Conservation (phyloP, 805 yeast species). For the Candida pseudofarinosa region DNA sequence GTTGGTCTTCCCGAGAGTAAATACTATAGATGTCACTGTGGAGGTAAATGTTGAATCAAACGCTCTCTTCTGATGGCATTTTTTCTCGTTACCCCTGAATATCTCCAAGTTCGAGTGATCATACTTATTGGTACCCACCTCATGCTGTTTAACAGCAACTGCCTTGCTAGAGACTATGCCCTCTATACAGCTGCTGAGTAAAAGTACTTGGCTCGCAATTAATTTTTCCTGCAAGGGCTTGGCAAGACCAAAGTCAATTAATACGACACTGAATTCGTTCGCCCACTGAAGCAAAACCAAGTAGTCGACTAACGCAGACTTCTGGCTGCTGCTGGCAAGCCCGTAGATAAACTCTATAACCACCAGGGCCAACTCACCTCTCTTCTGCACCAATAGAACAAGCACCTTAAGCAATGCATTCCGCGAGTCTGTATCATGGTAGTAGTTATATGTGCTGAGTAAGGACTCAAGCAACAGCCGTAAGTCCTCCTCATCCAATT, state of each 20-base stretch:
- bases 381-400: slow-evolving; percentile 25
- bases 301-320: slow-evolving; percentile 53
- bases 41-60: slow-evolving; percentile 25
- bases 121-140: slow-evolving; percentile 2
- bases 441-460: slow-evolving; percentile 46
- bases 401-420: slow-evolving; percentile 38
- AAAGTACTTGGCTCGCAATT: slow-evolving; percentile 27
- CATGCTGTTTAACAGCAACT: neutral
- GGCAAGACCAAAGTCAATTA: neutral
- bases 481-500: slow-evolving; percentile 11
- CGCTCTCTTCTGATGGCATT: slow-evolving; percentile 17
- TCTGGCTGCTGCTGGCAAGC: slow-evolving; percentile 20
- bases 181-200: slow-evolving; percentile 29
- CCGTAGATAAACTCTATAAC: slow-evolving; percentile 38
- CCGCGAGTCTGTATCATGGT: slow-evolving; percentile 50
- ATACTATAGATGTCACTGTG: slow-evolving; percentile 20
- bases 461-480: slow-evolving; percentile 23
- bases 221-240: slow-evolving; percentile 3
- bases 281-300: slow-evolving; percentile 59
- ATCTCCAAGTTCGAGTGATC: neutral
- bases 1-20: slow-evolving; percentile 2
- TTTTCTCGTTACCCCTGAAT: neutral
- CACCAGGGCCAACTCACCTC: slow-evolving; percentile 28
- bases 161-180: neutral
- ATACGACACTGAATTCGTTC: slow-evolving; percentile 28